Evolutionary conservation across 345 rosid species (phyloP).

Genomic region (Camelina laxa): DNA sequence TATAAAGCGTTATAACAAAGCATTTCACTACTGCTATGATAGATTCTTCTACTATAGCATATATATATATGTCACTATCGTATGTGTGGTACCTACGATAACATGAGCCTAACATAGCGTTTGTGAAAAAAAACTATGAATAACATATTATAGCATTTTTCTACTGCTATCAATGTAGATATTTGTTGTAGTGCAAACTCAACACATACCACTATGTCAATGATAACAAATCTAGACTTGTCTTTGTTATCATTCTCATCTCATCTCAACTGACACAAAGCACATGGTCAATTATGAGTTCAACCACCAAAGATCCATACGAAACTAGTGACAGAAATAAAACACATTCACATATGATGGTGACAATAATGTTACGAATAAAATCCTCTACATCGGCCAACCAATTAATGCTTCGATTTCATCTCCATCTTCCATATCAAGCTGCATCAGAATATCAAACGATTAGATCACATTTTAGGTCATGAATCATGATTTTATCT

Average conservation of each 20-base stretch:
- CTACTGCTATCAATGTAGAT: too few relatives aligned
- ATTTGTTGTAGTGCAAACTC: neutral
- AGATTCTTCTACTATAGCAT: too few relatives aligned
- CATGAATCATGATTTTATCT: neutral
- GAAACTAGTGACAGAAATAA: neutral
- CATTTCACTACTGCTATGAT: too few relatives aligned
- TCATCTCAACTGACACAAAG: neutral
- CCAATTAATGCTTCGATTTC: neutral
- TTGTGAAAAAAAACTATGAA: too few relatives aligned
- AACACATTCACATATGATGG: neutral
- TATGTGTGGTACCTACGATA: too few relatives aligned
- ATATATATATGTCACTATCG: too few relatives aligned
- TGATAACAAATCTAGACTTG: neutral
- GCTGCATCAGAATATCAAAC: neutral
- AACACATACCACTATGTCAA: neutral
- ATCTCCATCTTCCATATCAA: neutral
- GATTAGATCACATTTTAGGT: neutral
- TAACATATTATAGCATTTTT: too few relatives aligned
- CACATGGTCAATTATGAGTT: neutral
- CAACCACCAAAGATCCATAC: neutral
- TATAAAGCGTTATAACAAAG: too few relatives aligned
- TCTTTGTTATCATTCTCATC: neutral
- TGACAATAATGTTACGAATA: neutral
- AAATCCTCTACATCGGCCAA: neutral
- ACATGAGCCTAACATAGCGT: too few relatives aligned